Evolutionary conservation across 495 filamentous ascomycete genomes (phyloP), one percentile per base, ranked within the genome.

Genomic region (Aeminium ludgeri): DNA sequence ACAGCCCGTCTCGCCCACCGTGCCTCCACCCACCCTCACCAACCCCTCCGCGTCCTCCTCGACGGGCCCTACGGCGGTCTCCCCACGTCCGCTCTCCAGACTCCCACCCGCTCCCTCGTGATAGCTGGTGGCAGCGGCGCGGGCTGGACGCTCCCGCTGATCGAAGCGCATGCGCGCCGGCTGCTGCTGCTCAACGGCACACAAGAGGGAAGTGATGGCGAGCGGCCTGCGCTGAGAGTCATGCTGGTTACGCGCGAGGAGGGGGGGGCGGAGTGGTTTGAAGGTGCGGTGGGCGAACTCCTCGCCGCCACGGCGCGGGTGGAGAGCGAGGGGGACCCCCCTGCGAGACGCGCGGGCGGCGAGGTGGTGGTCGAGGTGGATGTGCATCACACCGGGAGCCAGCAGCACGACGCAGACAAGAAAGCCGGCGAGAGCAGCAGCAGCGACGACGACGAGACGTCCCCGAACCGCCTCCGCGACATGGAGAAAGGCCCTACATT

Each of bases 41-140:
- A 42, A 6, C 40, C 43, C 0, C 47, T 60, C 19, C 54, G 50
- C 1, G 64, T 70, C 2, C 40, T 64, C 10, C 39, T 73, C 1
- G 67, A 71, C 30, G 68, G 69, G 1, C 67, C 67, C 0, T 71
- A 70, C 40, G 67, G 69, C 11, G 68, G 69, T 8, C 43, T 67
- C 20, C 38, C 52, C 11, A 39, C 45, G 36, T 52, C 49, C 36
- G 36, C 49, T 18, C 52, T 52, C 36, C 41, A 43, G 15, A 48
- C 37, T 16, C 62, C 57, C 18, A 62, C 67, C 23, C 60, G 53
- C 3, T 35, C 57, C 1, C 42, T 76, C 6, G 55, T 73, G 25
- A 56, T 76, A 11, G 61, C 68, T 0, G 71, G 72, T n/a, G 72
- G 72, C 0, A 65, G 69, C 0, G 70, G 72, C 1, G 65, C 65